Percentiles rank a stretch among this genome's conserved stretches.
phyloP scores from a whole-genome alignment of 2,329 filamentous ascomycete species.

The Hymenoscyphus fraxineus region DNA sequence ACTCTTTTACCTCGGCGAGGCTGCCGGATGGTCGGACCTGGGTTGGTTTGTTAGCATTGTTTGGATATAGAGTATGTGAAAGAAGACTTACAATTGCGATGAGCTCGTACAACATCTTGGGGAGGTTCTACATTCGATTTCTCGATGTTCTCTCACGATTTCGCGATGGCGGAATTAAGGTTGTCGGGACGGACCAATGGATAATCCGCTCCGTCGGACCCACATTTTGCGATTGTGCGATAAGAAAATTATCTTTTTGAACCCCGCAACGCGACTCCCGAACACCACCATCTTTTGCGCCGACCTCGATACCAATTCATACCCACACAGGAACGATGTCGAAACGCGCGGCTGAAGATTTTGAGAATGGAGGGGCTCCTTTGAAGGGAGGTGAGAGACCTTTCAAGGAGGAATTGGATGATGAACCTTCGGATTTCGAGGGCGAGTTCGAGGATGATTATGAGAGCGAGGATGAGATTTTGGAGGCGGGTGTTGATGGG shows the following conservation, averaged over 20 bases:
- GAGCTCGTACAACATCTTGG: conserved; percentile 90
- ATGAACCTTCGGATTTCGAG: conserved; percentile 77
- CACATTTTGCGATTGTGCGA: conserved; percentile 9
- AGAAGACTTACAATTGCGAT: conserved; percentile 78
- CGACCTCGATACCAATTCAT: neutral
- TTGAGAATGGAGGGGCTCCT: conserved; percentile 44
- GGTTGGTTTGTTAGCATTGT: conserved; percentile 10
- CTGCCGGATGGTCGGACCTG: conserved; percentile 84
- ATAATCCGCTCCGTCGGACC: neutral
- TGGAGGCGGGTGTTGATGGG: conserved; percentile 92
- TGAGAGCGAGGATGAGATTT: conserved; percentile 86
- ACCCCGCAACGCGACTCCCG: conserved; percentile 5
- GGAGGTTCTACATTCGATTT: conserved; percentile 20
- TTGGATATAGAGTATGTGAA: neutral
- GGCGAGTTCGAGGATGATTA: conserved; percentile 93
- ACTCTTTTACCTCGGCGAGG: conserved; percentile 93
- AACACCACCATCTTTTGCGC: neutral
- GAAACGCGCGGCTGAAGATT: conserved; percentile 53
- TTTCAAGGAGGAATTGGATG: conserved; percentile 62
- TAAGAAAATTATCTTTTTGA: conserved; percentile 13
- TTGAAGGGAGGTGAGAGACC: conserved; percentile 60
- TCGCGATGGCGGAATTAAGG: conserved; percentile 4
- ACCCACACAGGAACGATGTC: conserved; percentile 44
- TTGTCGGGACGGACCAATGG: neutral
- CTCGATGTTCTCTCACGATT: neutral